Conservation (phyloP, 257 asterid species). For the Nicotiana noctiflora region DNA sequence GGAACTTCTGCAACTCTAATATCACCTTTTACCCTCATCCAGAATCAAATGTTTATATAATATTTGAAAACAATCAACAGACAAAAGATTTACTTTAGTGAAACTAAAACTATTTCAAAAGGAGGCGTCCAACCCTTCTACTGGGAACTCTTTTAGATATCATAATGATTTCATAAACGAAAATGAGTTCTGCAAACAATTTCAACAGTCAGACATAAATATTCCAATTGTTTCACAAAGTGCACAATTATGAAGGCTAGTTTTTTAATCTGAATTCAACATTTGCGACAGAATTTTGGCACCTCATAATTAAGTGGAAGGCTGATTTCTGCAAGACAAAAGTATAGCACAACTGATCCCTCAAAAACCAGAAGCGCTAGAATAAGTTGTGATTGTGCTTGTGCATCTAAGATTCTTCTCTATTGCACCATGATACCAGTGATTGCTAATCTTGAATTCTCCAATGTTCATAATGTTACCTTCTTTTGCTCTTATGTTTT, state of each 20-base stretch:
- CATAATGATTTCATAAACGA: not conserved
- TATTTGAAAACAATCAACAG: not conserved
- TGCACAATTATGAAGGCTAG: not conserved
- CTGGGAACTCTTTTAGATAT: not conserved
- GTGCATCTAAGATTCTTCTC: not conserved
- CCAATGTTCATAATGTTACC: not conserved
- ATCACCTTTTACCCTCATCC: not conserved
- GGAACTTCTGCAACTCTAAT: not conserved
- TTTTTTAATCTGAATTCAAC: not conserved
- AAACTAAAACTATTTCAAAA: not conserved
- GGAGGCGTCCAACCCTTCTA: not conserved
- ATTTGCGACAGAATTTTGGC: not conserved
- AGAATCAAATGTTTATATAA: not conserved
- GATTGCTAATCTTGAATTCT: not conserved
- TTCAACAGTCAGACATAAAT: not conserved
- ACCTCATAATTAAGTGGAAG: not conserved
- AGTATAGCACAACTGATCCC: not conserved
- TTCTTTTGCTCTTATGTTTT: not conserved
- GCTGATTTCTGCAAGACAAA: not conserved
- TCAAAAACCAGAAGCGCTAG: not conserved
- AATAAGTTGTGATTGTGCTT: not conserved
- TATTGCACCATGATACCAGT: not conserved
- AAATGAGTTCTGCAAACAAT: not conserved
- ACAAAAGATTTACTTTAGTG: not conserved
- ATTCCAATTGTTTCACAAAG: not conserved